phyloP scores from a whole-genome alignment of 352 stramenopile genomes.

The Discostella stelligera region DNA sequence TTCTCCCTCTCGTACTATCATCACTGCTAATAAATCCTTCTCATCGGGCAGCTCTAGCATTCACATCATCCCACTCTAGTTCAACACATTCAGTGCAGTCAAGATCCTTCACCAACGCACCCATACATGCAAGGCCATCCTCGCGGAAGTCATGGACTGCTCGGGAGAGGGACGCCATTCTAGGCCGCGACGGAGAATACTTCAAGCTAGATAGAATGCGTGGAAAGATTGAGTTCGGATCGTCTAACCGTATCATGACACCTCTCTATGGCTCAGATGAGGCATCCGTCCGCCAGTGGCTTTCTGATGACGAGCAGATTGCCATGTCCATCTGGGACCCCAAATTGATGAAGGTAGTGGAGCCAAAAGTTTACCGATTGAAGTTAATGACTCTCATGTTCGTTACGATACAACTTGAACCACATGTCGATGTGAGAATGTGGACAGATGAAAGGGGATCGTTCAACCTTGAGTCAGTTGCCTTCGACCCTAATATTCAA shows the following conservation, averaged over 20 bases:
- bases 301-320: slow-evolving; percentile 63
- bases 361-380: slow-evolving; percentile 64
- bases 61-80: slow-evolving; percentile 14
- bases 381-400: slow-evolving; percentile 80
- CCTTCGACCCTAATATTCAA: slow-evolving; percentile 78
- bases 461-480: slow-evolving; percentile 65
- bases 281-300: slow-evolving; percentile 53
- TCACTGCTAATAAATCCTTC: slow-evolving; percentile 11
- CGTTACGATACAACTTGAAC: slow-evolving; percentile 70
- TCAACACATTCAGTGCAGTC: slow-evolving; percentile 3
- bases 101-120: slow-evolving; percentile 9
- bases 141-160: slow-evolving; percentile 31
- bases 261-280: slow-evolving; percentile 44
- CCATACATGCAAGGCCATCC: slow-evolving; percentile 8
- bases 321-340: slow-evolving; percentile 75
- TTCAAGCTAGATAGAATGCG: slow-evolving; percentile 64
- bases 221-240: slow-evolving; percentile 73
- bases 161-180: slow-evolving; percentile 55
- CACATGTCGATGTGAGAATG: slow-evolving; percentile 75
- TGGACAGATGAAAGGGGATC: slow-evolving; percentile 48
- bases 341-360: slow-evolving; percentile 58
- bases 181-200: slow-evolving; percentile 63
- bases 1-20: neutral
- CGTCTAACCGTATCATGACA: slow-evolving; percentile 61
- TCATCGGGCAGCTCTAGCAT: slow-evolving; percentile 15